phyloP scores from a whole-genome alignment of 2,329 filamentous ascomycete genomes.

The Bertia moriformis region DNA sequence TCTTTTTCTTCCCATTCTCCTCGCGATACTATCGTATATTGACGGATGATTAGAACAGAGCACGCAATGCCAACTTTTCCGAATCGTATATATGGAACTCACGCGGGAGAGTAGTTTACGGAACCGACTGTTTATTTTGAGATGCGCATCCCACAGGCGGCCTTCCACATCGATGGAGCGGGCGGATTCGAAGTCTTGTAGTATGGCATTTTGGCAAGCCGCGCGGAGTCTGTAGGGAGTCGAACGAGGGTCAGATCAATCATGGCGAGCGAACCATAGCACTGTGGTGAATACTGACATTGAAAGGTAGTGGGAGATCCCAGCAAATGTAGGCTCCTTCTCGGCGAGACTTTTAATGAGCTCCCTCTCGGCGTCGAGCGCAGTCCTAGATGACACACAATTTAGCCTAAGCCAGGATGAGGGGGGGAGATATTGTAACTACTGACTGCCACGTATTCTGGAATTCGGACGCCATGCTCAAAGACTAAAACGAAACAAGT shows the following conservation, averaged over 20 bases:
- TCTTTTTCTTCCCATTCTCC: slow-evolving; percentile 24
- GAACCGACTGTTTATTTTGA: slow-evolving; percentile 39
- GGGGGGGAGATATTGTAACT: background rate
- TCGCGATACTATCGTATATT: slow-evolving; percentile 24
- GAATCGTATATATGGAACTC: slow-evolving; percentile 12
- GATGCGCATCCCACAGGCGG: slow-evolving; percentile 41
- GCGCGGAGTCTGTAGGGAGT: background rate
- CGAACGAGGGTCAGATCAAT: background rate
- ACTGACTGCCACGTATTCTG: slow-evolving; percentile 1
- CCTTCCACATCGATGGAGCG: slow-evolving; percentile 24
- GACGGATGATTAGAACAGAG: background rate
- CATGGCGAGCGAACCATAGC: background rate
- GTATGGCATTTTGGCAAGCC: background rate
- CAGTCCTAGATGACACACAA: background rate
- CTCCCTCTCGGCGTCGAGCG: background rate
- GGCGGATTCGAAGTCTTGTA: background rate
- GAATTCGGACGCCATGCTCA: background rate
- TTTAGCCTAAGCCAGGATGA: background rate
- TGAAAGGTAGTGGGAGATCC: background rate
- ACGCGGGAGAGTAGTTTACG: slow-evolving; percentile 32
- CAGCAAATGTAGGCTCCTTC: background rate
- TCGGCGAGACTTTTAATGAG: background rate
- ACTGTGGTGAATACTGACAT: background rate
- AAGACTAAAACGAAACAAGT: too few species aligned
- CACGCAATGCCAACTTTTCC: background rate